Percentiles rank a stretch among this genome's conserved stretches.
These are phyloP conservation scores for Chenopodium formosanum DNA, from an alignment of 148 eudicot species.

Conservation along the genomic window DNA sequence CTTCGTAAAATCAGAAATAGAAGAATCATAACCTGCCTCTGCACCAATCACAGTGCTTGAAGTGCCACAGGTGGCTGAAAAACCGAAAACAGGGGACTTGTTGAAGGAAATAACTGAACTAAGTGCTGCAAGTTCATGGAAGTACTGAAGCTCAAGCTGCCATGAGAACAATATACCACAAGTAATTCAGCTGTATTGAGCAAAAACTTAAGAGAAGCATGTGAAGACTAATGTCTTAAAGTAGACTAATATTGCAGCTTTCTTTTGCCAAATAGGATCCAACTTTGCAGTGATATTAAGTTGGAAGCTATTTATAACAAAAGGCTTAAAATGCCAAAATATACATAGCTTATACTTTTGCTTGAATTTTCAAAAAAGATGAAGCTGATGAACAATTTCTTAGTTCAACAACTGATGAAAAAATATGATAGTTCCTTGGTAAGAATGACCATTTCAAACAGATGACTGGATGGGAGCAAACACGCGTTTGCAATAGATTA, in stretches of 20 bases:
- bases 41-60: conserved; percentile 50
- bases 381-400: not conserved
- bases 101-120: conserved; percentile 66
- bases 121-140: conserved; percentile 73
- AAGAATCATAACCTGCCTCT: conserved; percentile 68
- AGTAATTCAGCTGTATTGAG: not conserved
- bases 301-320: not conserved
- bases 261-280: not conserved
- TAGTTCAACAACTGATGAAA: not conserved
- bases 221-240: not conserved
- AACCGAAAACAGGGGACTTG: conserved; percentile 64
- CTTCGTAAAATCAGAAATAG: conserved; percentile 60
- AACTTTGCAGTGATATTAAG: not conserved
- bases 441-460: not conserved
- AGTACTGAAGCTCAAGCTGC: conserved; percentile 80
- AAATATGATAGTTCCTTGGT: not conserved
- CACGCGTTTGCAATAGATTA: not conserved
- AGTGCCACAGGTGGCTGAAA: conserved; percentile 74
- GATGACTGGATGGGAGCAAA: not conserved
- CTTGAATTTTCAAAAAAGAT: not conserved
- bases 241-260: not conserved
- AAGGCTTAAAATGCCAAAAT: not conserved
- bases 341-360: too few relatives aligned
- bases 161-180: conserved; percentile 7
- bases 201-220: not conserved